phyloP scores from a whole-genome alignment of 768 basidiomycete genomes.

The Cystobasidium onofrii region DNA sequence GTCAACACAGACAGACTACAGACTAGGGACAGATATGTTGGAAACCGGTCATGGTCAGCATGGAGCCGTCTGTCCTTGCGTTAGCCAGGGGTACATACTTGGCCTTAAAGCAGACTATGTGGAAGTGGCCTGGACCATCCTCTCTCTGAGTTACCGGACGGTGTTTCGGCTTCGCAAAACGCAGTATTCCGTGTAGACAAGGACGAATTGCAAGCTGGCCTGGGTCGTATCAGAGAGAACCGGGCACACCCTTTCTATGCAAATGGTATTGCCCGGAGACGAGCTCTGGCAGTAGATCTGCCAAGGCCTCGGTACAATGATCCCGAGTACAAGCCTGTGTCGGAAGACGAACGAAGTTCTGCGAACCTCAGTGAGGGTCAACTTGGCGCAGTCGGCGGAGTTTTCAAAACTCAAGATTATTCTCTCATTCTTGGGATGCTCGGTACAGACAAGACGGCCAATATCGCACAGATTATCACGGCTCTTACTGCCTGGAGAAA shows the following conservation, averaged over 20 bases:
- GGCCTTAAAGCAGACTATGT: constrained; percentile 60
- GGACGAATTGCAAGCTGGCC: constrained; percentile 78
- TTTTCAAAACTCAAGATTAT: constrained; percentile 74
- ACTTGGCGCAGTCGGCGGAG: constrained; percentile 60
- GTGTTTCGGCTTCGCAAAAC: constrained; percentile 35
- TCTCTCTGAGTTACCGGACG: constrained; percentile 36
- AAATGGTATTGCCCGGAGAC: constrained; percentile 58
- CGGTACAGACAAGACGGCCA: constrained; percentile 94
- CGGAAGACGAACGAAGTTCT: not conserved
- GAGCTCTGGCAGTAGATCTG: constrained; percentile 75
- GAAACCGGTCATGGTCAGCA: constrained; percentile 76
- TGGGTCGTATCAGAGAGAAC: constrained; percentile 85
- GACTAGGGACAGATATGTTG: constrained; percentile 61
- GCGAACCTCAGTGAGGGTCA: constrained; percentile 65
- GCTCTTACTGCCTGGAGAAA: constrained; percentile 71
- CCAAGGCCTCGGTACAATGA: constrained; percentile 57
- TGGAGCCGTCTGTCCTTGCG: constrained; percentile 68
- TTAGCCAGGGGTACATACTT: constrained; percentile 75
- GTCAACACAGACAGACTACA: constrained; percentile 22
- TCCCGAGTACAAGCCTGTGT: constrained; percentile 19
- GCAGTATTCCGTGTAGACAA: constrained; percentile 78
- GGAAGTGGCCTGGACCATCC: constrained; percentile 72
- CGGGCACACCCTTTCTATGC: constrained; percentile 79
- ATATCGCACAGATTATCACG: constrained; percentile 78
- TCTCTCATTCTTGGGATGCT: constrained; percentile 94